Evolutionary conservation across 2,329 filamentous ascomycete genomes (phyloP).

Genomic region (Achaetomium macrosporum): DNA sequence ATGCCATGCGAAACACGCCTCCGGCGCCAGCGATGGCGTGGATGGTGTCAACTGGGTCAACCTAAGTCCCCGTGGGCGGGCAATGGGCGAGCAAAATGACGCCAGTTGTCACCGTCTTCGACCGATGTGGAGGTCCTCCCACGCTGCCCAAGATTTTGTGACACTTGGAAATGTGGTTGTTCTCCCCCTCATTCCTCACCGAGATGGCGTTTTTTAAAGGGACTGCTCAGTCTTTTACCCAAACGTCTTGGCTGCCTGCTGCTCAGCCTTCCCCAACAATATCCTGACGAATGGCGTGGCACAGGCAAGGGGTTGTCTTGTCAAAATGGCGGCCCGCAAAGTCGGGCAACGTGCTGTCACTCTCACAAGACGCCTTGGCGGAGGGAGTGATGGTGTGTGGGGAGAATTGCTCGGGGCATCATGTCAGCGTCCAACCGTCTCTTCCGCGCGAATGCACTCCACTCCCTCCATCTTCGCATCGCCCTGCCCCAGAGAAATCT

Average conservation of each 20-base stretch:
- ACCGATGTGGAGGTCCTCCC: not conserved
- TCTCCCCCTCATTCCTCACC: slow-evolving; percentile 2
- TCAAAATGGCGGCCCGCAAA: not conserved
- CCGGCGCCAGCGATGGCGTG: slow-evolving; percentile 15
- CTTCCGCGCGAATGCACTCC: not conserved
- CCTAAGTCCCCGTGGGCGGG: not conserved
- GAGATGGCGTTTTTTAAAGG: not conserved
- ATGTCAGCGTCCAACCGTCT: slow-evolving; percentile 18
- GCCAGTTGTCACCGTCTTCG: slow-evolving; percentile 1
- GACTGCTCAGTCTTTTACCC: slow-evolving; percentile 5
- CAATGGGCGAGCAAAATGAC: not conserved
- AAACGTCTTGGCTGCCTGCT: slow-evolving; percentile 15
- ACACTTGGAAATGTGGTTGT: slow-evolving; percentile 1
- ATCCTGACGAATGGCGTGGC: slow-evolving; percentile 12
- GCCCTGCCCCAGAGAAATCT: slow-evolving; percentile 14
- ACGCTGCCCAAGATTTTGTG: not conserved
- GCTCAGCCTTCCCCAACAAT: slow-evolving; percentile 14
- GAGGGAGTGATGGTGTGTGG: slow-evolving; percentile 1
- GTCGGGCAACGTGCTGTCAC: slow-evolving; percentile 2
- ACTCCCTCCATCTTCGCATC: not conserved
- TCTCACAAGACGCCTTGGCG: not conserved
- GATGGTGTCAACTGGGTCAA: slow-evolving; percentile 15
- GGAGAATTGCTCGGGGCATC: slow-evolving; percentile 11
- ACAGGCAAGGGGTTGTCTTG: slow-evolving; percentile 1
- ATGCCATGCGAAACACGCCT: slow-evolving; percentile 5